Base-by-base conservation (phyloP, 2,329 filamentous ascomycete genomes). In the Penicillium aurantiogriseum region DNA sequence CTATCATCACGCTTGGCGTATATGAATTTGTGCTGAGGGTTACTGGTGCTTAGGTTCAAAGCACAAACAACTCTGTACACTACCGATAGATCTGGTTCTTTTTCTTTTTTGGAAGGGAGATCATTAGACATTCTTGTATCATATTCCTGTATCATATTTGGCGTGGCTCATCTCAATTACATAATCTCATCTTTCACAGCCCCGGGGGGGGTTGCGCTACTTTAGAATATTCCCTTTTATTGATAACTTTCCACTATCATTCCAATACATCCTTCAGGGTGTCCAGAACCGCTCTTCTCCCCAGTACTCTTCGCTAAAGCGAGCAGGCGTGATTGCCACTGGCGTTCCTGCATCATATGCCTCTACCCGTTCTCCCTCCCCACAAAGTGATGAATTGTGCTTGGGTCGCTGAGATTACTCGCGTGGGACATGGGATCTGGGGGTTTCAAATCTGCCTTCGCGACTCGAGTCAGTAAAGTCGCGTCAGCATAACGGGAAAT, bases 11-110 rank as follows among this genome's bases (percentile, higher is more conserved):
- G 0, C 68, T 75, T 31, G 71, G 72, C 47, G 71, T 72, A 36
- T 75, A 74, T 64, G 71, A 75, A 60, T 70, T 74, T 59, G 72
- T 74, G 49, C 63, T 74, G 27, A 58, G 67, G 36, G 50, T 66
- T 21, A 51, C 62, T 15, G 63, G 63, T 29, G 33, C 46, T 17
- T 51, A 51, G 29, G 25, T 7, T 7, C 15, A 31, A 27, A 11
- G 5, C 25, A 23, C 23, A 17, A 19, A 23, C 23, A 17, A 19
- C 21, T 17, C 35, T 55, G 53, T 55, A 55, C 46, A 55, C 25
- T 51, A 55, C 43, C 10, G 6, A 36, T 50, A 36, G 27, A 35
- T 54, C 31, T 31, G 25, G 43, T 10, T 31, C 29, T 36, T 52
- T n/a, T 33, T 19, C 13, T 29, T 40, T 47, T n/a, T 25, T 33